Evolutionary conservation across 768 basidiomycete species (phyloP), one percentile per base, ranked within the genome.

Genomic region (Tricholoma furcatifolium): DNA sequence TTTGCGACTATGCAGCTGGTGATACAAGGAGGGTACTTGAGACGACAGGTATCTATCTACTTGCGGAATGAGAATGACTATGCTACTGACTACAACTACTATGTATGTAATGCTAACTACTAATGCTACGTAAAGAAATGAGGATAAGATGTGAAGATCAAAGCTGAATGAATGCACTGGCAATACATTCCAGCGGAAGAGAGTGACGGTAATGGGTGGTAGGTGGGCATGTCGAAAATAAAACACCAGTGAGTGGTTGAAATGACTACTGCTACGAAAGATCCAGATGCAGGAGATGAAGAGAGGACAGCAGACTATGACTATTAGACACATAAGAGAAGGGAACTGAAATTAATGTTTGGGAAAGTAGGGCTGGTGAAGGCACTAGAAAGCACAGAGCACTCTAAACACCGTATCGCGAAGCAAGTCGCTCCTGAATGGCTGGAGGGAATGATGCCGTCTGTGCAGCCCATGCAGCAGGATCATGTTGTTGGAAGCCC

Each of bases 401-500:
- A 31, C 30, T 68, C 72, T 74, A 96, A 43, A 98, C 92, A 58
- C 86, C 86, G 64, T 98, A 99, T 42, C 93, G 87, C 61, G 85
- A 74, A 9, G 86, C 83, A 40, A 99, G 78, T 47, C 94, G 86
- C 63, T 94, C 86, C 70, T 90, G 89, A 60, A 98, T 94, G 15
- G 81, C 82, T 18, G 88, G 88, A 30, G 96, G 97, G 76, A 97
- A 94, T 6, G 80, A 76, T 6, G 85, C 69, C 41, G 93, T 83
- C 65, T 93, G 91, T 4, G 84, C 82, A 24, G 83, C 80, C 97
- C 97, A 99, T 11, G 87, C 88, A 31, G 83, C 78, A 36, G 87
- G 83, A 58, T 93, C 85, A 67, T 94, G 91, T 61, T 84, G 81
- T 75, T 93, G 93, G 81, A 98, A 95, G 12, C 92, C 93, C 55